A percentile compares a stretch with the other conserved stretches of the same genome.
Conservation (phyloP, 306 rosid species). For the Cajanus cajan region DNA sequence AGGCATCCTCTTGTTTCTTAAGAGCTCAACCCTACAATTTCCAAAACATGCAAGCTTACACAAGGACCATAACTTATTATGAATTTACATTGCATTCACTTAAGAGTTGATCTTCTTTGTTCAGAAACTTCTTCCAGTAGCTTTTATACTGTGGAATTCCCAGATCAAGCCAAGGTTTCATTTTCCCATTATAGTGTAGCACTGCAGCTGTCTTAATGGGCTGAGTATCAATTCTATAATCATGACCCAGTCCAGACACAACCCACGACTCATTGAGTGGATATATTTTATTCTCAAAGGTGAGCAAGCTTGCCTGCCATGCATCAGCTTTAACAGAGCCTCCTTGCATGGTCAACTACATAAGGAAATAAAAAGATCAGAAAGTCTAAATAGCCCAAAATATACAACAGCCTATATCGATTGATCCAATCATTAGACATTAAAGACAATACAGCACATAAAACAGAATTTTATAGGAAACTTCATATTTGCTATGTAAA, state of each 20-base stretch:
- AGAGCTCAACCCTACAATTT: conserved; percentile 40
- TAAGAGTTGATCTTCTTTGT: conserved; percentile 78
- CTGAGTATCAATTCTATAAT: conserved; percentile 48
- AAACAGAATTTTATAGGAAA: conserved; percentile 5
- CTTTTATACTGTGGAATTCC: conserved; percentile 80
- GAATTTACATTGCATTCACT: conserved; percentile 94
- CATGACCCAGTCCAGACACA: conserved; percentile 79
- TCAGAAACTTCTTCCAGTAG: conserved; percentile 81
- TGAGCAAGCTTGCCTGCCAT: conserved; percentile 77
- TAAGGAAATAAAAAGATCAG: conserved; percentile 30
- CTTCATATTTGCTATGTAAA: neutral
- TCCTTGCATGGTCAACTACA: conserved; percentile 47
- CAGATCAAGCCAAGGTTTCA: conserved; percentile 99
- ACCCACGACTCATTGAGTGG: conserved; percentile 70
- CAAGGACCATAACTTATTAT: conserved; percentile 39
- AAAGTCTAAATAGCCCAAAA: conserved; percentile 20
- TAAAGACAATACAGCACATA: neutral
- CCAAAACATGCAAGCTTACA: conserved; percentile 42
- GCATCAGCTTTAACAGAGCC: conserved; percentile 42
- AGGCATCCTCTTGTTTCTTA: conserved; percentile 47
- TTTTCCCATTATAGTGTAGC: conserved; percentile 90
- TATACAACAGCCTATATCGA: conserved; percentile 2
- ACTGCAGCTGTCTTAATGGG: conserved; percentile 42
- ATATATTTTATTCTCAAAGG: conserved; percentile 64
- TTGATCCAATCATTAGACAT: neutral